Percentiles rank a stretch among this genome's conserved stretches.
Conservation (phyloP, 1,284 basidiomycete genomes). For the Pseudozyma sp. region DNA sequence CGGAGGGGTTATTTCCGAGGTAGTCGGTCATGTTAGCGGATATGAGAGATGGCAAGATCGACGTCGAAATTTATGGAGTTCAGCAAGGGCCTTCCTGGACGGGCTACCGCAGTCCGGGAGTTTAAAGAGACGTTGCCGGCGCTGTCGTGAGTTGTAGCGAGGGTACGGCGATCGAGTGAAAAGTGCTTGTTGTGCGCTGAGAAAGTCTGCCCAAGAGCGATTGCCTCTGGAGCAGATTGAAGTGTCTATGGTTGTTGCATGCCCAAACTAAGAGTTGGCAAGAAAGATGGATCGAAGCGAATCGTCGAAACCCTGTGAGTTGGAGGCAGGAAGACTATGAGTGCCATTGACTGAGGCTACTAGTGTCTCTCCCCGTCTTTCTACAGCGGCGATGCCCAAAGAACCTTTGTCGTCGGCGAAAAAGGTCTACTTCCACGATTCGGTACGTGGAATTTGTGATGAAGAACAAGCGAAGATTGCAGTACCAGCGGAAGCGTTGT, state of each 20-base stretch:
- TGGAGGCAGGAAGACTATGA: neutral
- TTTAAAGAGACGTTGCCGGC: too few relatives aligned
- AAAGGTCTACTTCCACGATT: too few relatives aligned
- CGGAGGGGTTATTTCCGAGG: neutral
- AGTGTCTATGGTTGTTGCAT: conserved; percentile 13
- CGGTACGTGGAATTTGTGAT: too few relatives aligned
- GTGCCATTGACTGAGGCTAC: neutral
- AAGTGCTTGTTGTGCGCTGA: too few relatives aligned
- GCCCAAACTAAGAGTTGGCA: conserved; percentile 3
- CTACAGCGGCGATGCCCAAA: too few relatives aligned
- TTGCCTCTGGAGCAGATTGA: conserved; percentile 12
- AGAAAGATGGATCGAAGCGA: neutral
- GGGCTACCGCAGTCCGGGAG: too few relatives aligned
- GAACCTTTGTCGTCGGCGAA: too few relatives aligned
- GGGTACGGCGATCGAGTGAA: too few relatives aligned
- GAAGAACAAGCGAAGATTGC: too few relatives aligned
- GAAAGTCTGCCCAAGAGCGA: conserved; percentile 3
- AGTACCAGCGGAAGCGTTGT: too few relatives aligned
- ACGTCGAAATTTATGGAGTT: neutral
- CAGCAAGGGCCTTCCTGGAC: neutral
- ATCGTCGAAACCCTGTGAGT: neutral
- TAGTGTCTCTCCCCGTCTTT: too few relatives aligned
- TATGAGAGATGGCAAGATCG: neutral
- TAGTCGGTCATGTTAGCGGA: conserved; percentile 23
- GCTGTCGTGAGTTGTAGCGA: too few relatives aligned